Evolutionary conservation across 2,329 filamentous ascomycete species (phyloP).

Genomic region (Hawksworthiomyces lignivorus): DNA sequence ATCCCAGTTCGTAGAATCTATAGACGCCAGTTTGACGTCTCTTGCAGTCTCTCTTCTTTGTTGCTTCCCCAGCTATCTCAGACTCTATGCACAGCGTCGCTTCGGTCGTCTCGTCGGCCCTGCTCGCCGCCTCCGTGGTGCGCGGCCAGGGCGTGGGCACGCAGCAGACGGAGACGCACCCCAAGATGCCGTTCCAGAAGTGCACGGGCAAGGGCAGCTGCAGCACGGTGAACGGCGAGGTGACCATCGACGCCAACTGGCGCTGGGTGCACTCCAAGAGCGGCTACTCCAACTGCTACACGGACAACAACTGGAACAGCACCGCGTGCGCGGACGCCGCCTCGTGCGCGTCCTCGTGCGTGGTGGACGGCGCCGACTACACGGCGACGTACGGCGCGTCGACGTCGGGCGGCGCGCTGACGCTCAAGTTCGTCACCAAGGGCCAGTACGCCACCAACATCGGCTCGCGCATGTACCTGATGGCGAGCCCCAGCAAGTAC

Average conservation of each 20-base stretch:
- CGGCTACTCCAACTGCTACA: constrained; percentile 43
- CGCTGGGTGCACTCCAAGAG: constrained; percentile 44
- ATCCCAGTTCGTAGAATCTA: too few species aligned
- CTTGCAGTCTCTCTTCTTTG: neutral
- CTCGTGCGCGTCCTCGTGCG: constrained; percentile 47
- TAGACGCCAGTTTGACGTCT: too few species aligned
- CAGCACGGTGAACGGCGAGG: constrained; percentile 36
- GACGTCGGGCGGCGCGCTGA: constrained; percentile 39
- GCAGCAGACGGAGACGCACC: constrained; percentile 40
- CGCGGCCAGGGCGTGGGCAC: constrained; percentile 41
- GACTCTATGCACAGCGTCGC: neutral
- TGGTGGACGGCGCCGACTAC: constrained; percentile 49
- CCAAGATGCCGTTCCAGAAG: constrained; percentile 41
- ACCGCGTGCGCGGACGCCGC: constrained; percentile 38
- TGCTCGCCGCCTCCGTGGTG: neutral
- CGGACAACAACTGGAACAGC: constrained; percentile 38
- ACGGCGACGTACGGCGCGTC: constrained; percentile 41
- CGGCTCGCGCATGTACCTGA: constrained; percentile 26
- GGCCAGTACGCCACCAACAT: constrained; percentile 30
- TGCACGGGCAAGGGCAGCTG: constrained; percentile 41
- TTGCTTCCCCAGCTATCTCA: neutral
- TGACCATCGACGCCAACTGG: constrained; percentile 51
- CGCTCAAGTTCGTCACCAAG: constrained; percentile 38
- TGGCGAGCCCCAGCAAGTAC: constrained; percentile 23
- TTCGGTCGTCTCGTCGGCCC: constrained; percentile 1